A percentile compares a stretch with the other conserved stretches of the same genome.
Evolutionary conservation across 2,329 filamentous ascomycete species (phyloP).

Genomic region (Talaromyces islandicus): DNA sequence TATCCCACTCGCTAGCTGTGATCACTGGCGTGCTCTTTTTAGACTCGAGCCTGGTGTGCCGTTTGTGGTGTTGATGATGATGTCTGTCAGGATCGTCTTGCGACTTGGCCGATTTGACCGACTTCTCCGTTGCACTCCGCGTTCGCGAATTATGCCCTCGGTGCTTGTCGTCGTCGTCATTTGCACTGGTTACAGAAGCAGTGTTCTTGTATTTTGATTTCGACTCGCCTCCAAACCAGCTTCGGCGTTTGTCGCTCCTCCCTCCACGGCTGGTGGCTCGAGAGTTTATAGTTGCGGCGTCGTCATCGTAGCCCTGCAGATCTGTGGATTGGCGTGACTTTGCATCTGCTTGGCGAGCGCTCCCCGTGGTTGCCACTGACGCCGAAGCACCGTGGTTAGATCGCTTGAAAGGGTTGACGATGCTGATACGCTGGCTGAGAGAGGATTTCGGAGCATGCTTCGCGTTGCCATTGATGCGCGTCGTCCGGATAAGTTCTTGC

Average conservation of each 20-base stretch:
- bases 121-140: conserved; percentile 12
- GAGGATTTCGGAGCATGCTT: conserved; percentile 29
- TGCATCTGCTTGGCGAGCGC: conserved; percentile 19
- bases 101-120: neutral
- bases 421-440: conserved; percentile 35
- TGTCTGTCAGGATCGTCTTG: neutral
- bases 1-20: conserved; percentile 17
- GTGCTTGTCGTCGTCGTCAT: conserved; percentile 13
- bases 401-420: conserved; percentile 40
- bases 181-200: neutral
- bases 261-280: conserved; percentile 29
- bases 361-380: conserved; percentile 25
- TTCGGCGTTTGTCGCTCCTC: conserved; percentile 33
- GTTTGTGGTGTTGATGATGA: conserved; percentile 2
- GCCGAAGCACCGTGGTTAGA: conserved; percentile 29
- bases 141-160: conserved; percentile 15
- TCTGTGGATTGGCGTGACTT: conserved; percentile 15
- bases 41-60: conserved; percentile 12
- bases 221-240: conserved; percentile 33
- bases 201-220: conserved; percentile 21
- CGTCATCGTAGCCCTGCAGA: conserved; percentile 21
- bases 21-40: conserved; percentile 11
- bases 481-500: conserved; percentile 28
- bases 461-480: conserved; percentile 23
- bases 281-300: conserved; percentile 32